phyloP scores from a whole-genome alignment of 192 early-diverging fungal species.

The Linnemannia zychae region DNA sequence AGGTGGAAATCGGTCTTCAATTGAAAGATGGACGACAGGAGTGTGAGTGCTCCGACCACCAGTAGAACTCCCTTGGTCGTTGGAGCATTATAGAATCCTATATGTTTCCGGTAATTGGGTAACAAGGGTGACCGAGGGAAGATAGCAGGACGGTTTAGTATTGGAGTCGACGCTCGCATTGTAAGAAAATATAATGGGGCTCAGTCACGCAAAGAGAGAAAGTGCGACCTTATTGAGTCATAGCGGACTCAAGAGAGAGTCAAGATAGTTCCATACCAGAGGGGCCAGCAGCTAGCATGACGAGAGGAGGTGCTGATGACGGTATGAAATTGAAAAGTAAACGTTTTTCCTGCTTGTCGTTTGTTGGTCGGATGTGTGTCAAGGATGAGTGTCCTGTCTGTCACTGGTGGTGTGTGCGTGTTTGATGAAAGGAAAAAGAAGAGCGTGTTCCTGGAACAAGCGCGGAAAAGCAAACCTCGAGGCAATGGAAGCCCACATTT shows the following conservation, averaged over 20 bases:
- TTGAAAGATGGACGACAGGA: slow-evolving; percentile 64
- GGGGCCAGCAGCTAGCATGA: slow-evolving; percentile 48
- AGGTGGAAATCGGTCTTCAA: slow-evolving; percentile 66
- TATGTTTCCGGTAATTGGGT: neutral
- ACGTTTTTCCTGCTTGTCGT: neutral
- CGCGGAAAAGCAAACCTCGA: neutral
- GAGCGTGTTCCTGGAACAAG: neutral
- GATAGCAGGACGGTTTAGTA: neutral
- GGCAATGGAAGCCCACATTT: neutral
- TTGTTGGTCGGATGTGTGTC: neutral
- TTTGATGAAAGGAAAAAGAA: neutral
- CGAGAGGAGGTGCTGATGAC: neutral
- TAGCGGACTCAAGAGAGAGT: slow-evolving; percentile 15
- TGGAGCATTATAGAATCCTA: slow-evolving; percentile 77
- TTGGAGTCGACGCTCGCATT: neutral
- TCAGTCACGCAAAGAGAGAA: neutral
- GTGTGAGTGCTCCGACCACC: slow-evolving; percentile 60
- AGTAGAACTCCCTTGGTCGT: slow-evolving; percentile 69
- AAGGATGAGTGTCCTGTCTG: neutral
- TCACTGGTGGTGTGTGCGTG: neutral
- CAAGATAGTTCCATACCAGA: slow-evolving; percentile 31
- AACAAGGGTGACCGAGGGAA: neutral
- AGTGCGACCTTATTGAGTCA: slow-evolving; percentile 7
- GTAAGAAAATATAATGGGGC: neutral
- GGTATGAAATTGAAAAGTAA: neutral